Percentiles rank a stretch among this genome's conserved stretches.
These are phyloP conservation scores for Canariomyces notabilis DNA, from an alignment of 2,329 filamentous ascomycete species.

Conservation along the genomic window DNA sequence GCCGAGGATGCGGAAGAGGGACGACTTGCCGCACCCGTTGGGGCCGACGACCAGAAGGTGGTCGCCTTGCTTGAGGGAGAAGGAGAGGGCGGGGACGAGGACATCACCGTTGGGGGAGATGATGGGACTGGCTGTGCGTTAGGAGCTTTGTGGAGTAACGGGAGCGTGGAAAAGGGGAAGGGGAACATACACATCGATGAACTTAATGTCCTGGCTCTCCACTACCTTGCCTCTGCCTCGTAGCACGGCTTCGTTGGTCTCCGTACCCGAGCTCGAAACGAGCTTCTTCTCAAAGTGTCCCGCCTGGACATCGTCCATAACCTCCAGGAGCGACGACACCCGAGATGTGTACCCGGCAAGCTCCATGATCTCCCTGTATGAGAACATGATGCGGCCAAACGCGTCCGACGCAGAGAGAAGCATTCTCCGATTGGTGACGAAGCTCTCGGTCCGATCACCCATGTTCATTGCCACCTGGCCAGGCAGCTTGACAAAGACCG, in stretches of 20 bases:
- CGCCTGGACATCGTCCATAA: conserved; percentile 87
- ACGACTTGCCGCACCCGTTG: conserved; percentile 96
- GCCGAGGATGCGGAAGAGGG: conserved; percentile 90
- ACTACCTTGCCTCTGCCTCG: conserved; percentile 74
- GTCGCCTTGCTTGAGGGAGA: conserved; percentile 78
- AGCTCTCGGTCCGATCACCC: conserved; percentile 69
- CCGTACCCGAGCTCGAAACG: conserved; percentile 78
- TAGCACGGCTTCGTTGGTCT: conserved; percentile 77
- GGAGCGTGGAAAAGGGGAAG: neutral
- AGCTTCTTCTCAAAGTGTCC: conserved; percentile 96
- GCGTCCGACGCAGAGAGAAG: conserved; percentile 90
- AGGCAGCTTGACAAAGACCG: conserved; percentile 91
- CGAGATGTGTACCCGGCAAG: conserved; percentile 91
- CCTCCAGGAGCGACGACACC: conserved; percentile 81
- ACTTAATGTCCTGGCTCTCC: conserved; percentile 79
- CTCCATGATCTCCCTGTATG: conserved; percentile 95
- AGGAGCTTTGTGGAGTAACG: neutral
- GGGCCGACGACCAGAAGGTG: conserved; percentile 93
- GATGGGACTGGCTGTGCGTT: conserved; percentile 56
- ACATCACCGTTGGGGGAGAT: conserved; percentile 96
- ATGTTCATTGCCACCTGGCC: conserved; percentile 60
- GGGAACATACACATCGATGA: conserved; percentile 66
- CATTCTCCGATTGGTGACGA: conserved; percentile 91
- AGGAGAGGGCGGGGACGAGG: conserved; percentile 77
- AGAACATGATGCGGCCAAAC: conserved; percentile 95